phyloP scores from a whole-genome alignment of 495 filamentous ascomycete genomes.

The Cercophora scortea region DNA sequence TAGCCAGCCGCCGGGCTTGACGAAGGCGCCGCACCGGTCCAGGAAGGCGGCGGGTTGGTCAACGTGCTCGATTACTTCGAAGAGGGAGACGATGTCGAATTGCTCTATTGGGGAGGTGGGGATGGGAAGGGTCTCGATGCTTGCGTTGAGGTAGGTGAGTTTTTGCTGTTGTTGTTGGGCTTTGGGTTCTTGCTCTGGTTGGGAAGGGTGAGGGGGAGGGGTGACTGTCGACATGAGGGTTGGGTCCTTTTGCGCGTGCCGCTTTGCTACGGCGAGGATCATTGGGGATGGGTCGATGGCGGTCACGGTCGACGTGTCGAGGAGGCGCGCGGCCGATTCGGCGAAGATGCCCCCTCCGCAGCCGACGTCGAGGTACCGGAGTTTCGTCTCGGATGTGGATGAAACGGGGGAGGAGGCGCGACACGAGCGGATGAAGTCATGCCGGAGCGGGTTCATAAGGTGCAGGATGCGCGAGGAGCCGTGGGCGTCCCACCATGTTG shows the following conservation, averaged over 20 bases:
- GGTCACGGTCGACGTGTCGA: conserved; percentile 57
- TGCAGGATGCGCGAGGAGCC: conserved; percentile 88
- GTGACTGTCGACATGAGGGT: conserved; percentile 32
- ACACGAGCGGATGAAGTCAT: conserved; percentile 79
- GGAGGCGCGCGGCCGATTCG: conserved; percentile 77
- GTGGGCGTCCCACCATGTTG: conserved; percentile 95
- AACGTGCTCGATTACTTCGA: conserved; percentile 94
- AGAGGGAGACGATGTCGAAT: conserved; percentile 76
- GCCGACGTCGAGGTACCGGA: conserved; percentile 83
- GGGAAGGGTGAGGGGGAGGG: no score
- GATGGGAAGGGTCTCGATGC: conserved; percentile 59
- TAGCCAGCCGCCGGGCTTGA: conserved; percentile 88
- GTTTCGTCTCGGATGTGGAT: conserved; percentile 6
- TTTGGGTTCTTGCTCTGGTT: no score
- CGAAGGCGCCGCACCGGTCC: conserved; percentile 54
- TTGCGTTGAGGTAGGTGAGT: conserved; percentile 61
- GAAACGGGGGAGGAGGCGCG: conserved; percentile 32
- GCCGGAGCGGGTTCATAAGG: conserved; percentile 94
- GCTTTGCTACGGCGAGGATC: conserved; percentile 71
- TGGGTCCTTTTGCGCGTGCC: conserved; percentile 63
- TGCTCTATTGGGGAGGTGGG: conserved; percentile 2
- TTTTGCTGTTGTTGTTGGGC: conserved; percentile 38
- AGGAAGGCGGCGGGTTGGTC: conserved; percentile 64
- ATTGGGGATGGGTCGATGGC: conserved; percentile 77
- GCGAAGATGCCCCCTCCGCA: conserved; percentile 97